These are phyloP conservation scores for Fusarium sp. DNA, from an alignment of 2,329 filamentous ascomycete genomes.

Conservation along the genomic window DNA sequence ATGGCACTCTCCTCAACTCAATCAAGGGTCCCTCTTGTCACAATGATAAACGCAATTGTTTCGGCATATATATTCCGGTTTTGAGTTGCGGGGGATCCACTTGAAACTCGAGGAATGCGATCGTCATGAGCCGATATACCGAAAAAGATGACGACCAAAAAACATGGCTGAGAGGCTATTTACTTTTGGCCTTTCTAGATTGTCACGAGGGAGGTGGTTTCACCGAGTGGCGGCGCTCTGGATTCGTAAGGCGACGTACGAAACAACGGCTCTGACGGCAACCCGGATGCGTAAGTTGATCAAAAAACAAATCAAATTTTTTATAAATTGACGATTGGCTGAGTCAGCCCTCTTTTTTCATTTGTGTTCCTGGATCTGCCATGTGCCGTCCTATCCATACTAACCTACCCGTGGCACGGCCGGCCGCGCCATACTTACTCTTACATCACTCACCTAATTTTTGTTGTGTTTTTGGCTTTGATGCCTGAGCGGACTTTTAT, in stretches of 20 bases:
- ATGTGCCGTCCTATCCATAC: not conserved
- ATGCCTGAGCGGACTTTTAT: no score
- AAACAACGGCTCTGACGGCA: slow-evolving; percentile 42
- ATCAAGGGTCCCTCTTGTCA: not conserved
- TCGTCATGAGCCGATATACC: slow-evolving; percentile 35
- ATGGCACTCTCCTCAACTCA: not conserved
- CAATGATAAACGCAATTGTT: not conserved
- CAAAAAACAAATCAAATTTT: no score
- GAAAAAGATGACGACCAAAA: slow-evolving; percentile 1
- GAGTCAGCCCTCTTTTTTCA: not conserved
- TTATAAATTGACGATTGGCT: no score
- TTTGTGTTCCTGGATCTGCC: not conserved
- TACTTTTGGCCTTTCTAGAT: not conserved
- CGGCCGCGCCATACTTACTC: no score
- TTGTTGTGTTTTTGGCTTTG: no score
- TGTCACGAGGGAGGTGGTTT: slow-evolving; percentile 1
- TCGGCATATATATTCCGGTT: slow-evolving; percentile 36
- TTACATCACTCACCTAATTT: no score
- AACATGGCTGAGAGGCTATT: not conserved
- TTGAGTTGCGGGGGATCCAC: not conserved
- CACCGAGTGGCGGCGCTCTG: not conserved
- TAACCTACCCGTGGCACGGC: no score
- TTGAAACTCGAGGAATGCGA: slow-evolving; percentile 8
- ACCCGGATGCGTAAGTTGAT: not conserved
- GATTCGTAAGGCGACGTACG: slow-evolving; percentile 2